phyloP scores from a whole-genome alignment of 371 early-diverging fungal species.

The Apophysomyces ossiformis region DNA sequence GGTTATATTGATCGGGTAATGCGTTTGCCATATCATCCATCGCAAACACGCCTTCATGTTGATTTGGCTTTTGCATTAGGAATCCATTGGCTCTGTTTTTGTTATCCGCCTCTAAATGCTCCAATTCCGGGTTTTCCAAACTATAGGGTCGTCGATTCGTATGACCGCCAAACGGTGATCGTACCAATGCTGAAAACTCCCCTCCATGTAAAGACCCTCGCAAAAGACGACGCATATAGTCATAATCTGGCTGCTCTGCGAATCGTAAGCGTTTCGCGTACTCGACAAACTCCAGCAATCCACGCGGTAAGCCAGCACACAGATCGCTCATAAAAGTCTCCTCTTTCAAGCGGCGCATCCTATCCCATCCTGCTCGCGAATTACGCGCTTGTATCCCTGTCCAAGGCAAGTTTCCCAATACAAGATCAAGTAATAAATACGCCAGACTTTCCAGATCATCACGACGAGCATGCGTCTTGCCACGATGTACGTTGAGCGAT shows the following conservation, averaged over 20 bases:
- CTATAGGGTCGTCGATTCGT: conserved; percentile 16
- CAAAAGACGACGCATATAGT: conserved; percentile 55
- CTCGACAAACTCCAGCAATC: conserved; percentile 60
- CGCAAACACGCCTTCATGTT: conserved; percentile 26
- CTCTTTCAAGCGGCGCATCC: conserved; percentile 60
- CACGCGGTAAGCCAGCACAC: conserved; percentile 59
- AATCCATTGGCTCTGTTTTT: conserved; percentile 3
- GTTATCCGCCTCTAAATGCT: not conserved
- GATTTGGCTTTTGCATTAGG: not conserved
- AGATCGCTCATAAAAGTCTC: conserved; percentile 53
- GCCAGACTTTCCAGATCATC: conserved; percentile 69
- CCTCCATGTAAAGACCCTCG: conserved; percentile 40
- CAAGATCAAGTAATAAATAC: conserved; percentile 62
- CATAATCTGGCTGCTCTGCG: conserved; percentile 94
- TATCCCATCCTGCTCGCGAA: conserved; percentile 64
- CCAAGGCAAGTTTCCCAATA: conserved; percentile 66
- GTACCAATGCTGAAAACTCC: conserved; percentile 9
- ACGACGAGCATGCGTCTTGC: conserved; percentile 58
- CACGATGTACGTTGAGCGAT: conserved; percentile 63
- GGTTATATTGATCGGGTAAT: conserved; percentile 14
- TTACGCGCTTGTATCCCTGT: conserved; percentile 62
- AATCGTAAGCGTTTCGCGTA: conserved; percentile 88
- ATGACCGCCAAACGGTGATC: conserved; percentile 33
- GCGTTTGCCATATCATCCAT: conserved; percentile 33
- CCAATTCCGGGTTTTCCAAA: not conserved